Percentiles rank a stretch among this genome's conserved stretches.
Evolutionary conservation across 2,329 filamentous ascomycete species (phyloP).

Genomic region (Malbranchea cinnamomea): DNA sequence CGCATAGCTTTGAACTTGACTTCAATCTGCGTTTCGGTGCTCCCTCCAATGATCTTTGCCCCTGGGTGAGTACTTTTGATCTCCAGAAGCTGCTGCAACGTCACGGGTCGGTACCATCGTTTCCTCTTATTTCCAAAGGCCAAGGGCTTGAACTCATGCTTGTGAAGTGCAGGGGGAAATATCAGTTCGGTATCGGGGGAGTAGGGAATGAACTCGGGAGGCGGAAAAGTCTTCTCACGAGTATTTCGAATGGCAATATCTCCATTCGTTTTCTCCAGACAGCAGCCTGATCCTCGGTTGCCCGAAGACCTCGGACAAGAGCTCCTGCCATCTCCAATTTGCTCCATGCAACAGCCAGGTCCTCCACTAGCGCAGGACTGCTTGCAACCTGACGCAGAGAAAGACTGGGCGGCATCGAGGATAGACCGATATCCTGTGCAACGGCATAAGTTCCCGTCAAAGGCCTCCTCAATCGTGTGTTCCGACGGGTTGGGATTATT

Average conservation of each 20-base stretch:
- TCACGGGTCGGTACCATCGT: conserved; percentile 83
- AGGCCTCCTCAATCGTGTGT: conserved; percentile 83
- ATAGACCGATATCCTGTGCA: conserved; percentile 95
- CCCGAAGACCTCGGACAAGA: no score
- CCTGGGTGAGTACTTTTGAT: conserved; percentile 77
- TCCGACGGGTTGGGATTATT: conserved; percentile 67
- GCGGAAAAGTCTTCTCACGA: conserved; percentile 46
- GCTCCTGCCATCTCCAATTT: conserved; percentile 30
- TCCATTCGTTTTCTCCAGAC: conserved; percentile 42
- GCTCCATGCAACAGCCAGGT: conserved; percentile 57
- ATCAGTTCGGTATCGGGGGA: conserved; percentile 89
- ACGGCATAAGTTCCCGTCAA: conserved; percentile 89
- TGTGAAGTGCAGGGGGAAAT: conserved; percentile 73
- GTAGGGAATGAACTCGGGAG: conserved; percentile 87
- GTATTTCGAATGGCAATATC: conserved; percentile 32
- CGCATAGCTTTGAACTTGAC: conserved; percentile 94
- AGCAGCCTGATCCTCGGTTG: conserved; percentile 45
- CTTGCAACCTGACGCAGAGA: conserved; percentile 38
- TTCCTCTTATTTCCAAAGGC: conserved; percentile 91
- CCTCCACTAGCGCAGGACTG: conserved; percentile 44
- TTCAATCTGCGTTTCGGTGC: conserved; percentile 95
- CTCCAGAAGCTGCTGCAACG: conserved; percentile 70
- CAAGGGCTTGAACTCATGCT: conserved; percentile 66
- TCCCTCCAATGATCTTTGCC: conserved; percentile 89
- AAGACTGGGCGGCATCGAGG: conserved; percentile 82